Evolutionary conservation across 2,329 filamentous ascomycete genomes (phyloP).

Genomic region (Aspergillus alliaceus): DNA sequence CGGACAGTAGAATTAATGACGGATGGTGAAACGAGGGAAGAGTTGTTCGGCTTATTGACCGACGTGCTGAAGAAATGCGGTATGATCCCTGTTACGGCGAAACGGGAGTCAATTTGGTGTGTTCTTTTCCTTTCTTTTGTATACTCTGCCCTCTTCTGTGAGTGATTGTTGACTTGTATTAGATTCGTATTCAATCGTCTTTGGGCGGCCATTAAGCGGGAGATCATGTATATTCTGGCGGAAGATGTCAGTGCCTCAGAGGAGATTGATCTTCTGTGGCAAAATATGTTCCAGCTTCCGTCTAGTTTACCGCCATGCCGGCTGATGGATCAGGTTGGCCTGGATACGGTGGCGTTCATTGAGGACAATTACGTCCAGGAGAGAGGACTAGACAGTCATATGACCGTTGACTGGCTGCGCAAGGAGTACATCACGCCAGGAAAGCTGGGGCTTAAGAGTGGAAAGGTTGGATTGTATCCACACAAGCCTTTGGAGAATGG

Average conservation of each 20-base stretch:
- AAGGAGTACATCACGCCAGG: constrained; percentile 49
- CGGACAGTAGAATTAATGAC: constrained; percentile 58
- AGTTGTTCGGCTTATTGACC: constrained; percentile 49
- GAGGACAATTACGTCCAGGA: constrained; percentile 56
- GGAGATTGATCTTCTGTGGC: constrained; percentile 53
- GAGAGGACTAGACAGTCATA: constrained; percentile 37
- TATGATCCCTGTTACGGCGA: constrained; percentile 44
- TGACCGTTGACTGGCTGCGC: constrained; percentile 48
- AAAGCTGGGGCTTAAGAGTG: constrained; percentile 40
- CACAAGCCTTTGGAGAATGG: constrained; percentile 7
- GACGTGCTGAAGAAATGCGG: constrained; percentile 42
- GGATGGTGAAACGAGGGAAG: constrained; percentile 43
- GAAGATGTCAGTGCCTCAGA: constrained; percentile 52
- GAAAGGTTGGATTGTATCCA: constrained; percentile 42
- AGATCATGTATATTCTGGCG: constrained; percentile 49
- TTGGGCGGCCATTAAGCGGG: constrained; percentile 59
- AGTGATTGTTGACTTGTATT: constrained; percentile 25
- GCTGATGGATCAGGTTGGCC: constrained; percentile 51
- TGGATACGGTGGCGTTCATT: constrained; percentile 56
- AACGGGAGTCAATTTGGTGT: constrained; percentile 49
- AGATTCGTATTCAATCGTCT: constrained; percentile 56
- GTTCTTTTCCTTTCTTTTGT: background rate
- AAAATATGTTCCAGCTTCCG: constrained; percentile 36
- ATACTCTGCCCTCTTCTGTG: background rate
- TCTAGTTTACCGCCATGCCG: constrained; percentile 30